Base-by-base conservation (phyloP, 495 filamentous ascomycete species). In the Hypoxylon trugodes region DNA sequence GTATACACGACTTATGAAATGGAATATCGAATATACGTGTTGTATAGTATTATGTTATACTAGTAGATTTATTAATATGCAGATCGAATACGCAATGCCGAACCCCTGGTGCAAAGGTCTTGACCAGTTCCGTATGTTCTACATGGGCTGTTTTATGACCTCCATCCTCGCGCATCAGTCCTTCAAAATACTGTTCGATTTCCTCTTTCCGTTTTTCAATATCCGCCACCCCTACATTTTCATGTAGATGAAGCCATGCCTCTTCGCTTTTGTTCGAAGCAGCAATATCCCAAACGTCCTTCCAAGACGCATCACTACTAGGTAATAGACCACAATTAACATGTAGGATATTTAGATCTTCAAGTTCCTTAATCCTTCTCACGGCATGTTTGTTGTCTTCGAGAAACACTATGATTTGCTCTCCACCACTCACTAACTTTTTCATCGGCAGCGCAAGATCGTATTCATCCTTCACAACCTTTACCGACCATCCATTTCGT, bases 1-100 rank as follows among this genome's bases (percentile, higher is more conserved):
- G 30, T n/a, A 13, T 46, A 52, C 28, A 56, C 49, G 62, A 66
- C 10, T 57, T 35, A 57, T 4, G 56, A 52, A 8, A 10, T 33
- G 35, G 15, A 28, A 12, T 38, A 7, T 55, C 19, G 2, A 33
- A 24, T 35, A 15, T n/a, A 10, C 41, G 5, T 53, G 33, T 42
- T 61, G 45, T 48, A 53, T 21, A 38, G 38, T 28, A 28, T 16
- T 63, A 72, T 59, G 30, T 68, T 42, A 57, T 67, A 45, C 33
- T 61, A 66, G 18, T 56, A 61, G 53, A 50, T 47, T 52, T 69
- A 55, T 59, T 75, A 72, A 93, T 73, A 57, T 76, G 76, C 12
- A 97, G 79, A 76, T 97, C 93, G 72, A 92, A 89, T 6, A 96
- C 93, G 59, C 86, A 90, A 79, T 96, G 92, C 85, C 90, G 87